Evolutionary conservation across 768 basidiomycete genomes (phyloP).

Genomic region (Cyathus striatus): DNA sequence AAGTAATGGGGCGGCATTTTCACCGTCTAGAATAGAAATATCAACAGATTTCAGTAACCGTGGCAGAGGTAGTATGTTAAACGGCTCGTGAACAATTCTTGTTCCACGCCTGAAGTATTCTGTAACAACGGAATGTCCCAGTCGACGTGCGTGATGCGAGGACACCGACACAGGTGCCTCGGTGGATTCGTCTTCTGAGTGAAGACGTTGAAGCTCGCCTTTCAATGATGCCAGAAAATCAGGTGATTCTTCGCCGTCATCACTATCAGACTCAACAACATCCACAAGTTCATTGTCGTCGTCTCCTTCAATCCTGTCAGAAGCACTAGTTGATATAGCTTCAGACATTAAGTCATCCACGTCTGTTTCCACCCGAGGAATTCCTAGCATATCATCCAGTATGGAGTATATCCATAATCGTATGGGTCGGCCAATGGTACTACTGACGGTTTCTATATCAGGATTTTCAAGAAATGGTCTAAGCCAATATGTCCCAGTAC

Average conservation of each 20-base stretch:
- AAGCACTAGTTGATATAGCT: too few relatives aligned
- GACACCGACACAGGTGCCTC: constrained; percentile 28
- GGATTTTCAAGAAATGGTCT: constrained; percentile 74
- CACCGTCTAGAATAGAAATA: constrained; percentile 23
- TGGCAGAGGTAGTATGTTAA: constrained; percentile 44
- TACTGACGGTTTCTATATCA: constrained; percentile 61
- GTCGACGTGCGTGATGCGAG: constrained; percentile 18
- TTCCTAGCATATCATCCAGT: constrained; percentile 61
- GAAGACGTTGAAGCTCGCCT: constrained; percentile 60
- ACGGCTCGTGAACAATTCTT: constrained; percentile 53
- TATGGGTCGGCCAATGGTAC: constrained; percentile 59
- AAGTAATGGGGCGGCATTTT: constrained; percentile 37
- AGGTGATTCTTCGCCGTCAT: constrained; percentile 30
- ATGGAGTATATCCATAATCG: constrained; percentile 65
- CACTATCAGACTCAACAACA: constrained; percentile 58
- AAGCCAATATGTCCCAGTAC: constrained; percentile 65
- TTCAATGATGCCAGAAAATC: constrained; percentile 68
- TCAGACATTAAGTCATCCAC: constrained; percentile 4
- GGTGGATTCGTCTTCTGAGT: constrained; percentile 29
- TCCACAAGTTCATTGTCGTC: constrained; percentile 64
- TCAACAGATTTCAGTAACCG: constrained; percentile 40
- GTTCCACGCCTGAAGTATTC: constrained; percentile 72
- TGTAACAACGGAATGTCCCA: constrained; percentile 21
- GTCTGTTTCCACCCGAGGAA: constrained; percentile 31
- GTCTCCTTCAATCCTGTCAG: constrained; percentile 24